These are phyloP conservation scores for Amaranthus hypochondriacus DNA, from an alignment of 148 eudicot genomes.

Conservation along the genomic window DNA sequence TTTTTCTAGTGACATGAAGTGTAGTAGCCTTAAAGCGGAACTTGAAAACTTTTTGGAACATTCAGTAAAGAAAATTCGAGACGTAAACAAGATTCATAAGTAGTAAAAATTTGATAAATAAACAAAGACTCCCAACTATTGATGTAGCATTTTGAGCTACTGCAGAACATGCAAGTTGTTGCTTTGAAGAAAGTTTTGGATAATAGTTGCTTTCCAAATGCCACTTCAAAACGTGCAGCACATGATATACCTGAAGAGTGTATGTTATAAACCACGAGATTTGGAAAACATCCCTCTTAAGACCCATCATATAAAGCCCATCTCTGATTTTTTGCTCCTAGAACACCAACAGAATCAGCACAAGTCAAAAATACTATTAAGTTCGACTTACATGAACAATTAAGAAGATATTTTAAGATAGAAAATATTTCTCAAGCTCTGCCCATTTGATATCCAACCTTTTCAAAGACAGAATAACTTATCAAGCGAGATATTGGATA, in stretches of 20 bases:
- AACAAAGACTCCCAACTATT: too few species aligned
- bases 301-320: slow-evolving; percentile 99
- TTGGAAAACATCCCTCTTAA: slow-evolving; percentile 71
- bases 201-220: neutral
- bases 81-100: too few species aligned
- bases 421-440: neutral
- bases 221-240: neutral
- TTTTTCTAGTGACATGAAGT: too few species aligned
- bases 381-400: neutral
- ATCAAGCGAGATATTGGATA: slow-evolving; percentile 94
- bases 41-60: too few species aligned
- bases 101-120: too few species aligned
- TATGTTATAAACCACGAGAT: slow-evolving; percentile 94
- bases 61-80: too few species aligned
- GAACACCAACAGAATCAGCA: slow-evolving; percentile 12
- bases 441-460: slow-evolving; percentile 46
- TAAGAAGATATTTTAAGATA: neutral
- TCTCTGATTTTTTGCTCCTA: slow-evolving; percentile 97
- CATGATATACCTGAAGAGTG: slow-evolving; percentile 61
- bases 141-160: neutral
- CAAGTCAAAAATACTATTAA: slow-evolving; percentile 2
- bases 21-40: too few species aligned
- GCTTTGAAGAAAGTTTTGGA: neutral
- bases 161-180: neutral
- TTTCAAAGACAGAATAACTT: slow-evolving; percentile 86